Percentiles rank a stretch among this genome's conserved stretches.
Conservation (phyloP, 345 rosid genomes). For the Eucalyptus lansdowneana region DNA sequence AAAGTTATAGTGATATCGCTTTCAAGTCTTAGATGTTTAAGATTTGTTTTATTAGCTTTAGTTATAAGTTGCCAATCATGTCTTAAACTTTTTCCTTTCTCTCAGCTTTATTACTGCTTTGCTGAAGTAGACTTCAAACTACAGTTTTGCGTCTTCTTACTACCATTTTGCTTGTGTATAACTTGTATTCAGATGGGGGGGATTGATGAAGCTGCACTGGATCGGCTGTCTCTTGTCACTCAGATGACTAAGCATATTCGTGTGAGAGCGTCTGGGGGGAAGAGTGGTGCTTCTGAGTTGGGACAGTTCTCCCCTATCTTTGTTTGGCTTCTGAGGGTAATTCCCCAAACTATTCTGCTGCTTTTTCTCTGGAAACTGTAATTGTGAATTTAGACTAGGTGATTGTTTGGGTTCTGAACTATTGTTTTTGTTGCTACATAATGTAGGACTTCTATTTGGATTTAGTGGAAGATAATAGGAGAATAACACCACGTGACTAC, state of each 20-base stretch:
- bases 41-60: not conserved
- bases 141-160: not conserved
- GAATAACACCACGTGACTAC: constrained; percentile 93
- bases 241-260: constrained; percentile 98
- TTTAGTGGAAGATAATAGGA: constrained; percentile 71
- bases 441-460: constrained; percentile 90
- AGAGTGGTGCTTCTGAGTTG: constrained; percentile 65
- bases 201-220: constrained; percentile 92
- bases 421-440: not conserved
- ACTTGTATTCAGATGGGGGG: constrained; percentile 67
- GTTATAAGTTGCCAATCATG: not conserved
- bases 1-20: not conserved
- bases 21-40: not conserved
- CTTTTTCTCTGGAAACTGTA: not conserved
- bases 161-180: not conserved
- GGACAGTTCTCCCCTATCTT: constrained; percentile 95
- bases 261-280: constrained; percentile 86
- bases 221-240: constrained; percentile 95
- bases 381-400: not conserved
- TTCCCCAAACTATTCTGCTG: not conserved
- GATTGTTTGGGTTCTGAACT: not conserved
- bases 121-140: not conserved
- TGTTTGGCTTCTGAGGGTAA: constrained; percentile 98
- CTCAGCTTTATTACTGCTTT: not conserved
- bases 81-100: not conserved